Conservation (phyloP, 176 grass and related monocot genomes). For the Oryza longistaminata region DNA sequence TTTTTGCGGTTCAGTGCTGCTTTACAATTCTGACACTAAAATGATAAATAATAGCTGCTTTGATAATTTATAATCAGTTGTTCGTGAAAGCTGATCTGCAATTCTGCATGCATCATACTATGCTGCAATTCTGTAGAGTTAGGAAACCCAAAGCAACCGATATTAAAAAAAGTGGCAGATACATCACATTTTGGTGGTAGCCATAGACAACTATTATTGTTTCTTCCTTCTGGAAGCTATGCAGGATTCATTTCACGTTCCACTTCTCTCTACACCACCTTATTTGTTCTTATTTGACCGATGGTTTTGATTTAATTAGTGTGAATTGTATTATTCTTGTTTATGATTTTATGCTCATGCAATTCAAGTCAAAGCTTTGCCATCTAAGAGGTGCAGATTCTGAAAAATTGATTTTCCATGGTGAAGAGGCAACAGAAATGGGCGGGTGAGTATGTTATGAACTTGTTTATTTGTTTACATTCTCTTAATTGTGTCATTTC, state of each 20-base stretch:
- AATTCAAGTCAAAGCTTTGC: conserved; percentile 75
- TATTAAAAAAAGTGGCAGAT: neutral
- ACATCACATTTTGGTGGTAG: neutral
- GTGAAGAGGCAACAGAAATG: conserved; percentile 97
- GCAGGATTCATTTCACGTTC: neutral
- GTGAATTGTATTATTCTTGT: neutral
- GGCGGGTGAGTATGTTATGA: conserved; percentile 70
- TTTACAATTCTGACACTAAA: neutral
- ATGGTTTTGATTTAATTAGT: conserved; percentile 15
- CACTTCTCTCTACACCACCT: neutral
- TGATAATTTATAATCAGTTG: neutral
- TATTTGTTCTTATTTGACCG: neutral
- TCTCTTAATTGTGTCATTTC: neutral
- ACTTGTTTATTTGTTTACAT: conserved; percentile 26
- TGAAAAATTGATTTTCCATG: conserved; percentile 63
- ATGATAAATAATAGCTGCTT: neutral
- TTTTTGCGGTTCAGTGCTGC: neutral
- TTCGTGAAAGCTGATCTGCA: conserved; percentile 9
- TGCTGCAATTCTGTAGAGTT: conserved; percentile 1
- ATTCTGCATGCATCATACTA: conserved; percentile 12
- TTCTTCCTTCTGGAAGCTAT: conserved; percentile 18
- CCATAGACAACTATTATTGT: conserved; percentile 3
- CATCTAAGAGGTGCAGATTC: conserved; percentile 68
- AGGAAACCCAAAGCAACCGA: neutral
- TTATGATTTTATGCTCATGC: conserved; percentile 29